These are phyloP conservation scores for Trichosanthes cucumerina DNA, from an alignment of 306 rosid species.

Conservation along the genomic window DNA sequence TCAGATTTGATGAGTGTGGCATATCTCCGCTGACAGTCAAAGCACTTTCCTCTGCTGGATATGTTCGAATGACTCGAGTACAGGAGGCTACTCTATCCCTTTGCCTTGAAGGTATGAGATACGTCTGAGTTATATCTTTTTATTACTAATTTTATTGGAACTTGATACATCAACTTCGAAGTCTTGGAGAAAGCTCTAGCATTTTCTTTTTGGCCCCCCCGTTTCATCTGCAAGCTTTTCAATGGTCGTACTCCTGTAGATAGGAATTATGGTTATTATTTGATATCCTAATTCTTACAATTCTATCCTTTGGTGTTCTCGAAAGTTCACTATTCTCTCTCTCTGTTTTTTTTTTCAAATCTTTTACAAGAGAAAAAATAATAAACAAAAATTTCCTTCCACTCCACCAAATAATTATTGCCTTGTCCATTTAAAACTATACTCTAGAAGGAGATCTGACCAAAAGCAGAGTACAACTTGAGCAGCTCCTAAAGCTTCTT, in stretches of 20 bases:
- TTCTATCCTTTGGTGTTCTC: not conserved
- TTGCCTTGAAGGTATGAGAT: slow-evolving; percentile 66
- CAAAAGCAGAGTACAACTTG: not conserved
- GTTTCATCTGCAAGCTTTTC: not conserved
- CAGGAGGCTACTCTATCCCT: slow-evolving; percentile 66
- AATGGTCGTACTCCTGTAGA: not conserved
- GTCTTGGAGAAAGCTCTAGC: not conserved
- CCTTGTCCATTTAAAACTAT: not conserved
- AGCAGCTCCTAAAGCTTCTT: not conserved
- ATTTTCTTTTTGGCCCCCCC: not conserved
- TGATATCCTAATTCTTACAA: not conserved
- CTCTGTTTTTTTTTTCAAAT: not conserved
- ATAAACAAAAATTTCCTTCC: not conserved
- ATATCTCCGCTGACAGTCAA: slow-evolving; percentile 66
- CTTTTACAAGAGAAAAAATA: not conserved
- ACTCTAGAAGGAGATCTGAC: not conserved
- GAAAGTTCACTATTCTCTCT: not conserved
- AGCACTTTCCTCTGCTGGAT: slow-evolving; percentile 74
- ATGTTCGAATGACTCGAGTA: slow-evolving; percentile 60
- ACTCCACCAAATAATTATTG: not conserved
- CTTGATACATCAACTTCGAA: not conserved
- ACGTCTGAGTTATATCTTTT: not conserved
- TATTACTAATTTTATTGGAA: not conserved
- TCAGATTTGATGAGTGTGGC: slow-evolving; percentile 73
- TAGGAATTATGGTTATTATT: not conserved